Base-by-base conservation (phyloP, 768 basidiomycete genomes). In the Leccinum barrowsii region DNA sequence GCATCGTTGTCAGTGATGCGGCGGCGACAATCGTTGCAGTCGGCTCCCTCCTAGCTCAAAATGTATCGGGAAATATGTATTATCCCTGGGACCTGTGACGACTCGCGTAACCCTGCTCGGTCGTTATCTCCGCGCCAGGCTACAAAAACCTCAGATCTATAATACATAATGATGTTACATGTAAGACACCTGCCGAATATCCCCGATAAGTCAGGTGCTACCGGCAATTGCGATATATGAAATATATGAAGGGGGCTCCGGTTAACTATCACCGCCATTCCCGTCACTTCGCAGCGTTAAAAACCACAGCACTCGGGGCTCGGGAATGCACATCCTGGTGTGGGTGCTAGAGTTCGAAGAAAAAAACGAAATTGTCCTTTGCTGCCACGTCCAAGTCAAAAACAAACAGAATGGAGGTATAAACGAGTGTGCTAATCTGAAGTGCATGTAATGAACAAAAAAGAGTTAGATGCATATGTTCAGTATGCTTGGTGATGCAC, bases 381-480 rank as follows among this genome's bases (percentile, higher is more conserved):
- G 22, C 30, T 47, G 56, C 52, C 57, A 61, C 60, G 60, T 73
- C 62, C 71, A 61, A 54, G 46, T 62, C 63, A 62, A 65, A 64
- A 67, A 67, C 59, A 63, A 59, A 54, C 61, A 49, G 22, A 24
- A 49, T 8, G 8, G 57, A 55, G 63, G 64, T 63, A 50, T 57
- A 55, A 73, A 70, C 48, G 72, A 64, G 62, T 24, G 68, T 61
- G 59, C 56, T 56, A 46, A 58, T 44, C 54, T 35, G 63, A 60
- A 54, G 53, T 63, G 66, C 58, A 59, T 58, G 63, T 61, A 62
- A 73, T 61, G 59, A 59, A 69, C 71, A 71, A 73, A 59, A 52
- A 65, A 67, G 59, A 66, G 73, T 57, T 73, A 73, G 73, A 73
- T 74, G 74, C 71, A 73, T 68, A 65, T 73, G 70, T 74, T 64